A percentile compares a stretch with the other conserved stretches of the same genome.
Conservation (phyloP, 2,329 filamentous ascomycete species). For the Alternaria arbusti region DNA sequence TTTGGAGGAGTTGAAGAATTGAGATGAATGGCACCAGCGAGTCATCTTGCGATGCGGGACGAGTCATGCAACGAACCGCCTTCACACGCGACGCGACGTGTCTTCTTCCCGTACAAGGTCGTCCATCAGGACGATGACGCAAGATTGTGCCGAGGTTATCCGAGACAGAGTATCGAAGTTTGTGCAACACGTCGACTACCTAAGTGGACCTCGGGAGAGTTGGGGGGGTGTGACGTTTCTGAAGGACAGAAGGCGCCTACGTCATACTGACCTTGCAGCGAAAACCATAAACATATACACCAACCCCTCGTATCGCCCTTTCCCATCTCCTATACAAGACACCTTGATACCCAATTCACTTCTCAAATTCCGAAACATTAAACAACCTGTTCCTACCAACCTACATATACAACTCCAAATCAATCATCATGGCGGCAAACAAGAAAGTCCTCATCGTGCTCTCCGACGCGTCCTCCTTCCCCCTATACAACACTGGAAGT, state of each 20-base stretch:
- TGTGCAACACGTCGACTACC: neutral
- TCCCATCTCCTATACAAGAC: neutral
- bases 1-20: neutral
- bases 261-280: constrained; percentile 16
- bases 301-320: neutral
- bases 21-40: neutral
- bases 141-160: neutral
- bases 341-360: neutral
- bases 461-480: constrained; percentile 51
- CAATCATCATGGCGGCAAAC: constrained; percentile 32
- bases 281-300: neutral
- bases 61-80: neutral
- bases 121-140: neutral
- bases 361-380: neutral
- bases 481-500: constrained; percentile 32
- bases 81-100: neutral
- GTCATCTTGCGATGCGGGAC: neutral
- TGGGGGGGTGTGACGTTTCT: constrained; percentile 5
- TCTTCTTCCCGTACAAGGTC: neutral
- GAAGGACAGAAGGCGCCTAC: constrained; percentile 1
- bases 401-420: neutral
- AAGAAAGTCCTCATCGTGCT: constrained; percentile 56
- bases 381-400: neutral
- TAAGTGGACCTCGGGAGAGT: neutral
- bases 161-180: neutral